These are phyloP conservation scores for Ceratocystis papillata DNA, from an alignment of 2,329 filamentous ascomycete species.

Conservation along the genomic window DNA sequence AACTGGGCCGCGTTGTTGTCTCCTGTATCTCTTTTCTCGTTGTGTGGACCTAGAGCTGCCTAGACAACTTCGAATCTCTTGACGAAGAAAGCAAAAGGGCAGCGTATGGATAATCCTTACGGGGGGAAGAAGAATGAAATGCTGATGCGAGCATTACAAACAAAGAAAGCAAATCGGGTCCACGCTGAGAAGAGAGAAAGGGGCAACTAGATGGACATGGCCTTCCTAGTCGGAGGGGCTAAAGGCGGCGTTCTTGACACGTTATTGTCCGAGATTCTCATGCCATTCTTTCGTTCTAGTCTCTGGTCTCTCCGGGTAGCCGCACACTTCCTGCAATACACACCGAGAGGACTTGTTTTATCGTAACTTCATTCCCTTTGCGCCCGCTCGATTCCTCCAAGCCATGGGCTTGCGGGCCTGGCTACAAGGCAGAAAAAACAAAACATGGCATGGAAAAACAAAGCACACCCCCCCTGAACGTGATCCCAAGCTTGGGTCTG, in stretches of 20 bases:
- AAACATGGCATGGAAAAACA: background rate
- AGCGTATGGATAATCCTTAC: background rate
- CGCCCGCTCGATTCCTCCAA: background rate
- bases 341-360: background rate
- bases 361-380: background rate
- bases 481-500: background rate
- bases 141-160: background rate
- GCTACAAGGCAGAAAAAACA: background rate
- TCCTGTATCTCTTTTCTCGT: background rate
- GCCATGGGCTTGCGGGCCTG: background rate
- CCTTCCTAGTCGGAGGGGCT: background rate
- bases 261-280: constrained; percentile 8
- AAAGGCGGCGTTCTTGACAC: background rate
- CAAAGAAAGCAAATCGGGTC: no score
- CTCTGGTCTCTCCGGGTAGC: background rate
- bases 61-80: background rate
- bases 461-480: background rate
- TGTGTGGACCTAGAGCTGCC: background rate
- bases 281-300: background rate
- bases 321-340: background rate
- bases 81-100: background rate
- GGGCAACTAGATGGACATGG: background rate
- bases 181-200: background rate
- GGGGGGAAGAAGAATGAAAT: background rate
- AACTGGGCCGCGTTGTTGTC: background rate